Conservation (phyloP, 2,329 filamentous ascomycete genomes). For the Dactylellina sp. region DNA sequence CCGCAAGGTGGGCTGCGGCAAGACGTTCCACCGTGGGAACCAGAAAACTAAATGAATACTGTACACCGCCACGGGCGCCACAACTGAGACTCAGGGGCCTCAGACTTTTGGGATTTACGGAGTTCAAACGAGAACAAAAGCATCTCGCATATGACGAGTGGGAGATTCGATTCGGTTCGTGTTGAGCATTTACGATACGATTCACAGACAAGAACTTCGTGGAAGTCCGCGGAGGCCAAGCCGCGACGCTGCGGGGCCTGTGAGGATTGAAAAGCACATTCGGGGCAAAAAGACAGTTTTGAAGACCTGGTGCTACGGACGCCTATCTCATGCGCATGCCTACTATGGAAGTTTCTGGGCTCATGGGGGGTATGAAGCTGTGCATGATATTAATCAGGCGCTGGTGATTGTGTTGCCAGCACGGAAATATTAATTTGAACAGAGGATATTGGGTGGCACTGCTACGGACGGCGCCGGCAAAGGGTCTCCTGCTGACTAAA, state of each 20-base stretch:
- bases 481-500: slow-evolving; percentile 33
- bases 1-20: slow-evolving; percentile 24
- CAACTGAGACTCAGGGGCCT: background rate
- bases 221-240: slow-evolving; percentile 15
- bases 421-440: background rate
- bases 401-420: slow-evolving; percentile 4
- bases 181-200: background rate
- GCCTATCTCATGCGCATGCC: slow-evolving; percentile 19
- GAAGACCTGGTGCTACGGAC: slow-evolving; percentile 3
- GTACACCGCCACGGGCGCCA: slow-evolving; percentile 41
- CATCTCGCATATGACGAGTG: background rate
- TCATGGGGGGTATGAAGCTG: background rate
- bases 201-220: background rate
- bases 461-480: slow-evolving; percentile 33
- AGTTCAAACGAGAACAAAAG: slow-evolving; percentile 13
- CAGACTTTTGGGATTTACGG: background rate
- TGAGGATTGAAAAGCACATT: slow-evolving; percentile 17
- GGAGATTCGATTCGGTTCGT: slow-evolving; percentile 3
- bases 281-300: too few species aligned
- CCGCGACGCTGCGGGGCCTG: slow-evolving; percentile 5
- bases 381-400: slow-evolving; percentile 19
- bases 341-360: slow-evolving; percentile 34
- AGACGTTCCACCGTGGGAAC: background rate
- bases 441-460: slow-evolving; percentile 22
- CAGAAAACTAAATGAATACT: background rate